These are phyloP conservation scores for Tetrahymena thermophila DNA, from an alignment of 73 alveolate genomes.

Conservation along the genomic window DNA sequence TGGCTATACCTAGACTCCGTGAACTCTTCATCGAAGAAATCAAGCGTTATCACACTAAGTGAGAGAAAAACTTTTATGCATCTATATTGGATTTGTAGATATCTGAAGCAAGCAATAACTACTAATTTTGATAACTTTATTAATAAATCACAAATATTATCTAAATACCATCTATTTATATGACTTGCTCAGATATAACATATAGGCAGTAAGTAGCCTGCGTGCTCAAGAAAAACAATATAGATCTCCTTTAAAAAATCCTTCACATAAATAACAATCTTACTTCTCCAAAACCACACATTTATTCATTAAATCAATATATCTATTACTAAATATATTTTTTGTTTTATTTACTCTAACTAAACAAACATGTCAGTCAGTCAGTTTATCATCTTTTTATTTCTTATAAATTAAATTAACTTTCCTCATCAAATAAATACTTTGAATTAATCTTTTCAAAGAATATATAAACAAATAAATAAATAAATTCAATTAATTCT, in stretches of 20 bases:
- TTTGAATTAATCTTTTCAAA: no score
- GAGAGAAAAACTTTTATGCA: not conserved
- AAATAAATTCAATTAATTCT: no score
- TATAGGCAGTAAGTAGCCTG: no score
- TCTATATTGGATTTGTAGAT: not conserved
- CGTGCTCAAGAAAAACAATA: not conserved
- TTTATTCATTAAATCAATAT: not conserved
- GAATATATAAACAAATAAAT: no score
- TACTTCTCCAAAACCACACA: not conserved
- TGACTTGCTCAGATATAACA: not conserved
- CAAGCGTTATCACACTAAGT: constrained; percentile 17
- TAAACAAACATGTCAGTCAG: not conserved
- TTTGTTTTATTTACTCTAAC: not conserved
- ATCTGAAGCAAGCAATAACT: not conserved
- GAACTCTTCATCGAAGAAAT: constrained; percentile 45
- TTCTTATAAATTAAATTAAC: not conserved
- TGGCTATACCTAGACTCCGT: constrained; percentile 35
- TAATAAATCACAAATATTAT: not conserved
- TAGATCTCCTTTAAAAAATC: not conserved
- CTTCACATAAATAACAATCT: not conserved
- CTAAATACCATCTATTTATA: not conserved
- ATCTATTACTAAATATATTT: not conserved
- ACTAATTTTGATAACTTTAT: not conserved
- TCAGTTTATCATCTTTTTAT: not conserved
- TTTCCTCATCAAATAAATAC: no score